Evolutionary conservation across 106 monocot genomes (phyloP).

Genomic region (Vanilla planifolia): DNA sequence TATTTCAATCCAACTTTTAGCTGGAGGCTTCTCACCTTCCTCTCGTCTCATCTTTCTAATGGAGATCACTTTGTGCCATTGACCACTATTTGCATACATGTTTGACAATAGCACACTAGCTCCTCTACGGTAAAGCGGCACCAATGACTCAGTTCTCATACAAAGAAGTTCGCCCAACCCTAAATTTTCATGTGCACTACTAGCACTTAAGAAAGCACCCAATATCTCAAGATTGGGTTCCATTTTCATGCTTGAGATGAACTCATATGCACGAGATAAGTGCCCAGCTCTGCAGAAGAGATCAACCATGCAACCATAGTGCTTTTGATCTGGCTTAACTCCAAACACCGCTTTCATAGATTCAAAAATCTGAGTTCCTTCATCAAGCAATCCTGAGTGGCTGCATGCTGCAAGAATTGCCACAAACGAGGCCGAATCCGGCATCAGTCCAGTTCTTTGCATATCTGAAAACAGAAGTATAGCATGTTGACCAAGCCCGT

Average conservation of each 20-base stretch:
- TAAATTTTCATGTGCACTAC: slow-evolving; percentile 40
- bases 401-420: slow-evolving; percentile 50
- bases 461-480: slow-evolving; percentile 29
- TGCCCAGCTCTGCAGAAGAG: slow-evolving; percentile 41
- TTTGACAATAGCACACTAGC: slow-evolving; percentile 55
- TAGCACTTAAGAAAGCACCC: slow-evolving; percentile 60
- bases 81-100: slow-evolving; percentile 45
- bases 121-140: slow-evolving; percentile 34
- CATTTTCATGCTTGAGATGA: slow-evolving; percentile 44
- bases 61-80: slow-evolving; percentile 48
- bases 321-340: slow-evolving; percentile 33
- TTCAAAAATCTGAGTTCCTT: slow-evolving; percentile 30
- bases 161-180: slow-evolving; percentile 34
- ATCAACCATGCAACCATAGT: slow-evolving; percentile 53
- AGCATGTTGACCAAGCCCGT: slow-evolving; percentile 41
- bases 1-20: slow-evolving; percentile 43
- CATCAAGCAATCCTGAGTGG: slow-evolving; percentile 41
- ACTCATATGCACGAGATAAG: slow-evolving; percentile 32
- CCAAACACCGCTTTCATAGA: slow-evolving; percentile 24
- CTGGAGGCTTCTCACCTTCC: slow-evolving; percentile 36
- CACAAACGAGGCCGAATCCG: slow-evolving; percentile 39
- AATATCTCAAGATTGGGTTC: slow-evolving; percentile 44
- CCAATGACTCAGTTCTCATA: slow-evolving; percentile 24
- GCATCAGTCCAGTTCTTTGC: slow-evolving; percentile 13
- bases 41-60: slow-evolving; percentile 24